These are phyloP conservation scores for Plasmodium gallinaceum DNA, from an alignment of 169 alveolate species.

Conservation along the genomic window DNA sequence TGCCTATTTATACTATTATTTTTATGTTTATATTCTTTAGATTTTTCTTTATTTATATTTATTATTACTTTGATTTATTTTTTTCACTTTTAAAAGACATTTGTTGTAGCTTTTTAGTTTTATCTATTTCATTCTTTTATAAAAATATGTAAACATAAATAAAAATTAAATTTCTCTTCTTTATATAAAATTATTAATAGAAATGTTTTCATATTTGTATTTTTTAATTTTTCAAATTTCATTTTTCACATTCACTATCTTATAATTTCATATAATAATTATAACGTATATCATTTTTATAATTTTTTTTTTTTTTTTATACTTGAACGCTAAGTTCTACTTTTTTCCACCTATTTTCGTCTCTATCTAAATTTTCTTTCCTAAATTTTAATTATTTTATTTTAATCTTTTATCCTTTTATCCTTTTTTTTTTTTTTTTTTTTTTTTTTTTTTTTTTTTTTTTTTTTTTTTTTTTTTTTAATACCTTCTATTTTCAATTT, in stretches of 20 bases:
- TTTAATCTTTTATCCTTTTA: background rate
- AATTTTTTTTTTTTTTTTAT: conserved; percentile 3
- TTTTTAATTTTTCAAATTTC: too few species aligned
- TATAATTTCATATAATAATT: too few species aligned
- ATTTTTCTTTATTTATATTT: background rate
- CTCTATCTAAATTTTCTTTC: conserved; percentile 49
- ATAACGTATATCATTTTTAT: background rate
- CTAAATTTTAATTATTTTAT: background rate
- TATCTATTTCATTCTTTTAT: conserved; percentile 50
- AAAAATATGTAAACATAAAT: background rate
- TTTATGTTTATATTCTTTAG: background rate
- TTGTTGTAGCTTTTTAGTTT: conserved; percentile 45
- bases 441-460: background rate
- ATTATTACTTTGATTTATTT: conserved; percentile 67
- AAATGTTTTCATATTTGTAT: background rate
- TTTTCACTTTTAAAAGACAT: conserved; percentile 77
- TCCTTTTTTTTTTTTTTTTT: background rate
- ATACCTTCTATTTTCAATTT: conserved; percentile 71
- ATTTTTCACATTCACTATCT: too few species aligned
- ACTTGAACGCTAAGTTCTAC: conserved; percentile 47
- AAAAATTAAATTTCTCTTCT: background rate
- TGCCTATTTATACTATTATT: background rate
- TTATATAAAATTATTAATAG: background rate
- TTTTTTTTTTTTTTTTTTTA: background rate
- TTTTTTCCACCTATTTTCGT: conserved; percentile 44